Percentiles rank a stretch among this genome's conserved stretches.
Evolutionary conservation across 1,139 yeast genomes (phyloP).

Genomic region (Yamadazyma friedrichii): DNA sequence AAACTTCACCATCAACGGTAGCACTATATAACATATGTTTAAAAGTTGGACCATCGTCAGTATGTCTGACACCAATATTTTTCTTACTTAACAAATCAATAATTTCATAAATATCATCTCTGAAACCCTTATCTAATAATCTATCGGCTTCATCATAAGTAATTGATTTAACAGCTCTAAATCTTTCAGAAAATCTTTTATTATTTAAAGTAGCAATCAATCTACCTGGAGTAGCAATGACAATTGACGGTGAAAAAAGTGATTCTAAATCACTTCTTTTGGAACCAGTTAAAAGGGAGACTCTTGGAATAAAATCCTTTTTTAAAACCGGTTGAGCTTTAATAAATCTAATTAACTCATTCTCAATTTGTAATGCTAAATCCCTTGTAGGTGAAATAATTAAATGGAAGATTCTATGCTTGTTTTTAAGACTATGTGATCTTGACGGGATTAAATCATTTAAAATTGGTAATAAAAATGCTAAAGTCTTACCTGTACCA

Average conservation of each 20-base stretch:
- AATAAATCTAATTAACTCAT: conserved; percentile 43
- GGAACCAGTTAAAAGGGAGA: conserved; percentile 42
- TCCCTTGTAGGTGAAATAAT: conserved; percentile 92
- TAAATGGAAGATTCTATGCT: conserved; percentile 51
- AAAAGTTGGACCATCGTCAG: conserved; percentile 27
- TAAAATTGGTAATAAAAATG: conserved; percentile 78
- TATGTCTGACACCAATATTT: conserved; percentile 11
- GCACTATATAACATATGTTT: conserved; percentile 85
- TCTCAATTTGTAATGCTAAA: conserved; percentile 79
- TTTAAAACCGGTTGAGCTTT: conserved; percentile 29
- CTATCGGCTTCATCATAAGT: conserved; percentile 91
- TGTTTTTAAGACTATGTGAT: conserved; percentile 16
- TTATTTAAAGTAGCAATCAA: conserved; percentile 59
- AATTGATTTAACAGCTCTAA: conserved; percentile 57
- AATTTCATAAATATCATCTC: conserved; percentile 58
- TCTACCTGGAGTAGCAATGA: conserved; percentile 93
- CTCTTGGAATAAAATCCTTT: conserved; percentile 12
- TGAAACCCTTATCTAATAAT: conserved; percentile 74
- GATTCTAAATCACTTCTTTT: conserved; percentile 22
- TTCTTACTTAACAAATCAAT: conserved; percentile 42
- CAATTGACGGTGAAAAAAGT: conserved; percentile 41
- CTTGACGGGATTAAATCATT: conserved; percentile 18
- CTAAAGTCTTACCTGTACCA: conserved; percentile 93
- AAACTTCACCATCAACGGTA: conserved; percentile 71
- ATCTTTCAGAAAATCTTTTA: conserved; percentile 43